Evolutionary conservation across 441 rosid species (phyloP), one percentile per base, ranked within the genome.

Genomic region (Melastoma candidum): DNA sequence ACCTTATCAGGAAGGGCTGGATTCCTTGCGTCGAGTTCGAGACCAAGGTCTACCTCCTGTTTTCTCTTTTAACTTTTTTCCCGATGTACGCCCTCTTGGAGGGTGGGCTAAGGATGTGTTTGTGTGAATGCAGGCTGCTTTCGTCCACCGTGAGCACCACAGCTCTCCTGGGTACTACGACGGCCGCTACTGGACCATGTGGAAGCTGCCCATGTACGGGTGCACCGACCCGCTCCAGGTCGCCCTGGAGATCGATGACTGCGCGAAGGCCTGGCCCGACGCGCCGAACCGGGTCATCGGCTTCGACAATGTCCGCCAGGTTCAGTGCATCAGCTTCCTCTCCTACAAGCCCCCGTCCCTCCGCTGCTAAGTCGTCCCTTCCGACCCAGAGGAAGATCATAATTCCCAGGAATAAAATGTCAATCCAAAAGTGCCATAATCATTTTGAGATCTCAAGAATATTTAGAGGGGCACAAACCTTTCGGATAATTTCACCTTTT

Each of bases 141-240:
- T 2, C 7, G 41, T 36, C 41, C 8, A 60, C 73, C 78, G 77
- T 45, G 59, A 67, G 67, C 0, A 67, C 74, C 4, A 49, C 68
- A 3, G 0, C 0, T 71, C 74, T 2, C 80, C 80, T 1, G 76
- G 78, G 7, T 75, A 73, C 78, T 73, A 78, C 10, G 80, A 78
- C 25, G 80, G 83, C 0, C 68, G 69, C 49, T 68, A 54, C 74
- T 78, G 83, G 80, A 64, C 74, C 0, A 72, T 78, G 80, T 75
- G 83, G 76, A 78, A 70, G 73, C 68, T 72, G 41, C 83, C 83
- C 58, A 72, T 78, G 78, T 78, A 10, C 24, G 83, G 83, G 0
- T 78, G 83, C 74, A 70, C 36, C 0, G 71, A 68, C 45, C 3
- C 57, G 2, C 0, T 47, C 1, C 68, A 63, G 12, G 68, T 68